These are phyloP conservation scores for Fusarium subtropicale DNA, from an alignment of 2,329 filamentous ascomycete genomes.

Conservation along the genomic window DNA sequence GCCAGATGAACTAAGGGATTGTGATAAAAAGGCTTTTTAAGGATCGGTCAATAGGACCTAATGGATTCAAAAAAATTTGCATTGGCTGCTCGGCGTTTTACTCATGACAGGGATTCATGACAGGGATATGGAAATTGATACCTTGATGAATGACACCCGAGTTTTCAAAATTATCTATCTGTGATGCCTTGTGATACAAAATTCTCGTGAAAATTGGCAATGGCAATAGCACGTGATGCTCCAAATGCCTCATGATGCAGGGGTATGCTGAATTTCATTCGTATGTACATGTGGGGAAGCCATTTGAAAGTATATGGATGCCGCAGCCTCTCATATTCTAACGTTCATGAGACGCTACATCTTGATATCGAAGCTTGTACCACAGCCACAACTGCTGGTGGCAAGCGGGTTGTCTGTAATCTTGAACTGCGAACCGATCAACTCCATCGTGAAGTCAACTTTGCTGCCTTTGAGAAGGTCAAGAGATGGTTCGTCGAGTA, in stretches of 20 bases:
- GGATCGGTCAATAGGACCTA: slow-evolving; percentile 46
- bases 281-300: slow-evolving; percentile 18
- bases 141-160: slow-evolving; percentile 56
- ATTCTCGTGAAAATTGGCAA: background rate
- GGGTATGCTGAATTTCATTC: slow-evolving; percentile 34
- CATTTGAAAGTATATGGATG: slow-evolving; percentile 22
- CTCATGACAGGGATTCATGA: slow-evolving; percentile 55
- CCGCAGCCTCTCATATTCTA: background rate
- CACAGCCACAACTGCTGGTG: slow-evolving; percentile 95
- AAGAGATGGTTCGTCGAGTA: slow-evolving; percentile 88
- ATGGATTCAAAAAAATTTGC: slow-evolving; percentile 49
- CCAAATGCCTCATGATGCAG: background rate
- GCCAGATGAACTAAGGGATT: slow-evolving; percentile 91
- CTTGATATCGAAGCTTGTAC: slow-evolving; percentile 96
- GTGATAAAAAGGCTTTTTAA: slow-evolving; percentile 37
- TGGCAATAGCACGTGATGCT: background rate
- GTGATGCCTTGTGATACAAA: slow-evolving; percentile 34
- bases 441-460: slow-evolving; percentile 94
- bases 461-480: slow-evolving; percentile 93
- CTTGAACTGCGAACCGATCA: slow-evolving; percentile 92
- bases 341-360: slow-evolving; percentile 54
- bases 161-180: slow-evolving; percentile 46
- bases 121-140: slow-evolving; percentile 56
- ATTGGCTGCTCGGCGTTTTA: slow-evolving; percentile 57
- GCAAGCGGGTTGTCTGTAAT: slow-evolving; percentile 93